Evolutionary conservation across 2,329 filamentous ascomycete genomes (phyloP), one percentile per base, ranked within the genome.

Genomic region (Talaromyces albobiverticillius): DNA sequence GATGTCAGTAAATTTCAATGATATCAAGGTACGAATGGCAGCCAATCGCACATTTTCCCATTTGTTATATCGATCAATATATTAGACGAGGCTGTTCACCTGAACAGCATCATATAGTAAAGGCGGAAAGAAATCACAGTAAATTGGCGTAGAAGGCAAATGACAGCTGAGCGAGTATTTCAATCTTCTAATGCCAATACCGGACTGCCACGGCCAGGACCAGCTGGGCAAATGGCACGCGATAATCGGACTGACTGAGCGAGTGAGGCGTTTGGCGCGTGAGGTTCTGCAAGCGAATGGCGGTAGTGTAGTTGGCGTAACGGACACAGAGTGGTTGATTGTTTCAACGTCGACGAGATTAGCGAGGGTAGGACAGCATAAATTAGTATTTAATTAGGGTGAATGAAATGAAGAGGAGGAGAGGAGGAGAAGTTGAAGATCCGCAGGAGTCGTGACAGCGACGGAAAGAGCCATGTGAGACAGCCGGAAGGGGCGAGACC

Each of bases 11-110:
- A 26, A 26, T 16, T 18, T 50, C 23, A 18, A 16, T n/a, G 3
- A 20, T 31, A 8, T 11, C 25, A 23, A 20, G n/a, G 3, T 20
- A 18, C 8, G 32, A 13, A 6, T 3, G 13, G n/a, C 2, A 9
- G n/a, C 25, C 22, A 49, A 29, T 55, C 63, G 40, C 68, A 74
- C 72, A 74, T 69, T 73, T 73, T 65, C 70, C 71, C 71, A 74
- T 75, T 63, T 69, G 66, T 48, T 49, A 25, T 54, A 46, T 51
- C 29, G 47, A 56, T 41, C 29, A 49, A 56, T 41, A 31, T 55
- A 55, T 51, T 41, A 47, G 23, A 13, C 26, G 4, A 25, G 32
- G 20, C 40, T 55, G 36, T 51, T 57, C 62, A 62, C 59, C 57
- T 55, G 47, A 59, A 58, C 59, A 66, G 61, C 69, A 71, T 72